These are phyloP conservation scores for Cryptococcus hybrid DNA, from an alignment of 1,284 basidiomycete genomes.

Conservation along the genomic window DNA sequence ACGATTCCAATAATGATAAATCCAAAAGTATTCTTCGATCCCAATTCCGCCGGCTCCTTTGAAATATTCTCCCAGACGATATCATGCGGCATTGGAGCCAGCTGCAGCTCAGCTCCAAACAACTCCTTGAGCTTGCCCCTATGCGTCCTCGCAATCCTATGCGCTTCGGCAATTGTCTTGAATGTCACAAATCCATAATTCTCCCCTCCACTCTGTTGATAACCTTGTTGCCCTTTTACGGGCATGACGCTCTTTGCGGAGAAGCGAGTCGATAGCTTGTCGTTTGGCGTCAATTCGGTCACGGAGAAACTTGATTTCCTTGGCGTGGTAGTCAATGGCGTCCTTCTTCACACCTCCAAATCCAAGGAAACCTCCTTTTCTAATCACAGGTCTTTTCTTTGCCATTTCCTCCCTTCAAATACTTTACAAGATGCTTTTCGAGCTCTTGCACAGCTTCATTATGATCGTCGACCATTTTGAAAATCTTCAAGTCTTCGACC, in stretches of 20 bases:
- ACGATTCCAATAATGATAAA: constrained; percentile 70
- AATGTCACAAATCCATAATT: constrained; percentile 92
- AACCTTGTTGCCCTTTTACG: constrained; percentile 29
- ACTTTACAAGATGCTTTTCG: constrained; percentile 76
- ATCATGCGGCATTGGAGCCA: constrained; percentile 48
- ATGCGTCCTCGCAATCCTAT: constrained; percentile 48
- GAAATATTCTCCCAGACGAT: constrained; percentile 82
- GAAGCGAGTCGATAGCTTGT: constrained; percentile 62
- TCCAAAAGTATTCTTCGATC: constrained; percentile 67
- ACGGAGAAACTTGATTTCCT: constrained; percentile 61
- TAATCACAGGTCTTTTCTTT: constrained; percentile 69
- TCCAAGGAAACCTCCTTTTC: constrained; percentile 68
- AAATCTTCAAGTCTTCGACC: constrained; percentile 48
- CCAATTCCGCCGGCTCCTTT: constrained; percentile 63
- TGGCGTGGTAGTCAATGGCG: constrained; percentile 79
- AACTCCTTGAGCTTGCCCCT: constrained; percentile 45
- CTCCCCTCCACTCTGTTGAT: constrained; percentile 57
- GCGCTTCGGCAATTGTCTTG: constrained; percentile 84
- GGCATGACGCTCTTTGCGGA: constrained; percentile 40
- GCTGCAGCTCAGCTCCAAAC: constrained; percentile 41
- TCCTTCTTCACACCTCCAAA: constrained; percentile 70
- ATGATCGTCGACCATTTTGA: constrained; percentile 63
- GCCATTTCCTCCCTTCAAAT: constrained; percentile 74
- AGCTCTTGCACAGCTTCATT: constrained; percentile 81
- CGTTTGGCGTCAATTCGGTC: constrained; percentile 75